These are phyloP conservation scores for Pyrus communis DNA, from an alignment of 306 rosid genomes.

Conservation along the genomic window DNA sequence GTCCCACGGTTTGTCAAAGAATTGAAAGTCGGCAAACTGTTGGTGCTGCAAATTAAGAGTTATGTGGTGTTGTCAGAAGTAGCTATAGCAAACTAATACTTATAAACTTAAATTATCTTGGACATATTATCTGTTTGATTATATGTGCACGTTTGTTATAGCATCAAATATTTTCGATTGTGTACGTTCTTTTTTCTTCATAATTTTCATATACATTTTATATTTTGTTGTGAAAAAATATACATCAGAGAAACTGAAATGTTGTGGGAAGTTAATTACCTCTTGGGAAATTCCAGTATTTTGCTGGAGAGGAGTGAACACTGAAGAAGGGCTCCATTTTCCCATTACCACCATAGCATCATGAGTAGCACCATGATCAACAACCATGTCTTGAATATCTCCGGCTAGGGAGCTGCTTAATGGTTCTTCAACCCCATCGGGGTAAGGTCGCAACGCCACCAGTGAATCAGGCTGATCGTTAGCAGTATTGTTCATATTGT, in stretches of 20 bases:
- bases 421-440: conserved; percentile 26
- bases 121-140: background rate
- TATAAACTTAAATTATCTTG: background rate
- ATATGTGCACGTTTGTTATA: background rate
- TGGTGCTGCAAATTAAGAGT: conserved; percentile 49
- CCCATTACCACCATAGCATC: conserved; percentile 28
- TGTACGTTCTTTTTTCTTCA: background rate
- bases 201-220: background rate
- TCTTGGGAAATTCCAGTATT: conserved; percentile 37
- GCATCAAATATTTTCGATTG: background rate
- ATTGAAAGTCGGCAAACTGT: conserved; percentile 47
- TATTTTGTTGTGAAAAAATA: background rate
- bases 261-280: conserved; percentile 24
- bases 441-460: conserved; percentile 5
- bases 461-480: conserved; percentile 4
- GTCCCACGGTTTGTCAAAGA: conserved; percentile 51
- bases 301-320: conserved; percentile 38
- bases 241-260: background rate
- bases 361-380: conserved; percentile 11
- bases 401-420: conserved; percentile 10
- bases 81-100: background rate
- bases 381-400: conserved; percentile 11
- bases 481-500: background rate
- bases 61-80: background rate
- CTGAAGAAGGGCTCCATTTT: conserved; percentile 55